Conservation (phyloP, 164 flowering plant species). For the Platanus orientalis region DNA sequence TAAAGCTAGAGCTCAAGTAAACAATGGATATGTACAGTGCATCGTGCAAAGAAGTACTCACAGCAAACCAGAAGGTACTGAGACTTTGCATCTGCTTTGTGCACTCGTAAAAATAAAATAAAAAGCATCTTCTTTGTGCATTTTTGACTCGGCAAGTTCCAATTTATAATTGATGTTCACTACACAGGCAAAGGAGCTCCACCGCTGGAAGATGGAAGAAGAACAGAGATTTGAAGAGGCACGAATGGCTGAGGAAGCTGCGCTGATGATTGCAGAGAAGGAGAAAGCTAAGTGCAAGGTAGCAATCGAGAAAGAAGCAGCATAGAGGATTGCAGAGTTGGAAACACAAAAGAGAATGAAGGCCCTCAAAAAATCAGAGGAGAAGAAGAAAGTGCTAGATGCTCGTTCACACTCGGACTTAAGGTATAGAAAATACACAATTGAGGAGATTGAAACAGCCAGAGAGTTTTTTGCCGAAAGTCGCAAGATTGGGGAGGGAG, state of each 20-base stretch:
- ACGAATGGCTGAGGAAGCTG: constrained; percentile 55
- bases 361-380: constrained; percentile 28
- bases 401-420: constrained; percentile 9
- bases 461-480: constrained; percentile 46
- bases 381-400: constrained; percentile 20
- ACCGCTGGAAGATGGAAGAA: constrained; percentile 59
- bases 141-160: not conserved
- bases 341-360: constrained; percentile 38
- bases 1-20: constrained; percentile 20
- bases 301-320: constrained; percentile 57
- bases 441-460: constrained; percentile 58
- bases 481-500: constrained; percentile 77
- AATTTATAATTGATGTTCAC: not conserved
- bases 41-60: constrained; percentile 17
- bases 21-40: constrained; percentile 20
- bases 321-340: constrained; percentile 41
- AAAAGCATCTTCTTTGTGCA: not conserved
- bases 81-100: not conserved
- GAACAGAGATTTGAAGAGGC: constrained; percentile 53
- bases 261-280: constrained; percentile 48
- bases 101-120: no score
- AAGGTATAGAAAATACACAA: constrained; percentile 41
- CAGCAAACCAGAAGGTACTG: constrained; percentile 19
- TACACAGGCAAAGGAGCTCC: constrained; percentile 47
- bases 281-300: constrained; percentile 61